Evolutionary conservation across 148 eudicot species (phyloP), one percentile per base, ranked within the genome.

Genomic region (Chenopodium suecicum): DNA sequence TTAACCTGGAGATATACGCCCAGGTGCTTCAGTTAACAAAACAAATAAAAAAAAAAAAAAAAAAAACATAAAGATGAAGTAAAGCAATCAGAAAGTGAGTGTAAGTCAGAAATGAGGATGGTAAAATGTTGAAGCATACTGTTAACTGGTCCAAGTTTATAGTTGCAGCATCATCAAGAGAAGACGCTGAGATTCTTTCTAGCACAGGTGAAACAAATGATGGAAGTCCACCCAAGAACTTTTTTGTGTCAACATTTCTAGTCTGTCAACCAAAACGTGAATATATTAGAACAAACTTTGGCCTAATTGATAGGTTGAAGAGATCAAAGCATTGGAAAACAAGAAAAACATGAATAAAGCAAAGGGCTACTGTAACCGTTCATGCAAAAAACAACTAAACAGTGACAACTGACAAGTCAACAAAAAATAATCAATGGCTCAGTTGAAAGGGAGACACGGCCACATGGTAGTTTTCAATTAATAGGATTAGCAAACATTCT

Each of bases 211-310:
- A 86, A 63, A 91, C 85, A 77, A 96, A 96, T 69, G 97, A 87
- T 52, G 99, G 99, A 80, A 96, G 97, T 81, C 88, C 94, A 79
- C 99, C 99, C 90, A 96, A 82, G 80, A 70, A 84, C 76, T 87
- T 86, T 81, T 80, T 89, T 64, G 90, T 87, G 84, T 96, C 89
- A 75, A 96, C 90, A 79, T 94, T 96, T 80, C 98, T 94, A 25
- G 90, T 94, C 99, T 96, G 97, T 73, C 76, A 75, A 79, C 74
- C 70, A 22, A 79, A 80, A 62, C 44, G 70, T 46, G 58, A 34
- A 60, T 41, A 48, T 12, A 29, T 23, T 58, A 76, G 52, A 34
- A 58, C 34, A 75, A 58, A 66, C 74, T 29, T 65, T 75, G 23
- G 22, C 23, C 12, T 47, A 75, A 71, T 44, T 46, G 32, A 60